Percentiles rank a stretch among this genome's conserved stretches.
Conservation (phyloP, 2,329 filamentous ascomycete genomes). For the Penicillium sp. region DNA sequence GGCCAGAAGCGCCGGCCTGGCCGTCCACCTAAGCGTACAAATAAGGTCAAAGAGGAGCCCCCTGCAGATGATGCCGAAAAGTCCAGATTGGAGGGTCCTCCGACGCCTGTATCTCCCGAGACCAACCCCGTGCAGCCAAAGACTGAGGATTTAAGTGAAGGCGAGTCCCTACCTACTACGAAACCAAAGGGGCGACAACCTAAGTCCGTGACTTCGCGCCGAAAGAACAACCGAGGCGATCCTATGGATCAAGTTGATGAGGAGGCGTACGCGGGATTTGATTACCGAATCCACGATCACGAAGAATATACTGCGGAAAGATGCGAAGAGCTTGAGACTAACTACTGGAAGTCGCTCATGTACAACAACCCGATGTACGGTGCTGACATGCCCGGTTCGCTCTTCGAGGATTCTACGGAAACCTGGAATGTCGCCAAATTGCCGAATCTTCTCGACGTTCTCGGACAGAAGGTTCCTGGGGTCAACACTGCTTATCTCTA, state of each 20-base stretch:
- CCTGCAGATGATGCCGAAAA: conserved; percentile 39
- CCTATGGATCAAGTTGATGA: conserved; percentile 79
- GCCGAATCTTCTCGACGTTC: conserved; percentile 86
- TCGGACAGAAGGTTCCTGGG: conserved; percentile 92
- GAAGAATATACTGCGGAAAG: conserved; percentile 88
- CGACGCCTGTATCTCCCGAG: conserved; percentile 54
- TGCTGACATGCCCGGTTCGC: conserved; percentile 90
- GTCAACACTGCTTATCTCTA: conserved; percentile 98
- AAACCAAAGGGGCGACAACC: conserved; percentile 57
- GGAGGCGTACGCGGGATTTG: conserved; percentile 82
- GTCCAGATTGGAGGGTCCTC: conserved; percentile 47
- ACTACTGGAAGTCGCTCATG: conserved; percentile 96
- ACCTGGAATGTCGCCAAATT: conserved; percentile 94
- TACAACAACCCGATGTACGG: conserved; percentile 95
- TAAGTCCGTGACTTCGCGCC: conserved; percentile 76
- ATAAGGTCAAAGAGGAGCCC: conserved; percentile 40
- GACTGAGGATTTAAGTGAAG: conserved; percentile 53
- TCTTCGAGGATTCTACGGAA: conserved; percentile 82
- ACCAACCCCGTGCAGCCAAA: conserved; percentile 54
- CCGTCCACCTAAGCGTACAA: conserved; percentile 39
- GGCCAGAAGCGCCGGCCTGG: conserved; percentile 49
- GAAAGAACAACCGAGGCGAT: conserved; percentile 81
- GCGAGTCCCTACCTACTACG: conserved; percentile 40
- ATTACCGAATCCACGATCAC: conserved; percentile 79
- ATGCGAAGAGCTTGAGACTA: conserved; percentile 89